Percentiles rank a stretch among this genome's conserved stretches.
Conservation (phyloP, 1,284 basidiomycete genomes). For the Fomitopsis schrenkii region DNA sequence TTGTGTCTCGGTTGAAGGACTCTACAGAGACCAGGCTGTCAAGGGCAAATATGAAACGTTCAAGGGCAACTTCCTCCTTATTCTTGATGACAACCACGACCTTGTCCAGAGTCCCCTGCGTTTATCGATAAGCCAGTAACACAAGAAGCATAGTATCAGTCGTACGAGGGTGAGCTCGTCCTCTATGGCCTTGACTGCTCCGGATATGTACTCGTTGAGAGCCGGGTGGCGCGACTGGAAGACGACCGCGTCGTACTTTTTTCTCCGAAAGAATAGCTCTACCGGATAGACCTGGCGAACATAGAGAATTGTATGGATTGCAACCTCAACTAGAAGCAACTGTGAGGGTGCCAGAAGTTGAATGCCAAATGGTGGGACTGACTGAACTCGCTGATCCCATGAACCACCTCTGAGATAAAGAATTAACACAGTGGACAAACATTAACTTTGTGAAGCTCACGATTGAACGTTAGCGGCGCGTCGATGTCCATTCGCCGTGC, state of each 20-base stretch:
- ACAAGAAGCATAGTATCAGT: conserved; percentile 2
- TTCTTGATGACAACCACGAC: conserved; percentile 79
- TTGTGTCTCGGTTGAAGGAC: conserved; percentile 56
- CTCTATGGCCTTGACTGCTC: conserved; percentile 69
- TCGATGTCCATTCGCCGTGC: conserved; percentile 13
- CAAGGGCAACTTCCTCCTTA: conserved; percentile 68
- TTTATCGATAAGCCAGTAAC: conserved; percentile 4
- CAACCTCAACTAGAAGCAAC: conserved; percentile 78
- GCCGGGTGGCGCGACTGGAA: conserved; percentile 89
- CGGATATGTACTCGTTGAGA: conserved; percentile 84
- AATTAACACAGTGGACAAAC: too few relatives aligned
- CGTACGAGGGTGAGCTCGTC: conserved; percentile 71
- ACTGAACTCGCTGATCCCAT: conserved; percentile 67
- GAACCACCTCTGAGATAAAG: conserved; percentile 45
- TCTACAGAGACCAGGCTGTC: conserved; percentile 70
- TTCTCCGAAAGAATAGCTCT: conserved; percentile 81
- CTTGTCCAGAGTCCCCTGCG: conserved; percentile 68
- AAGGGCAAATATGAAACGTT: conserved; percentile 79
- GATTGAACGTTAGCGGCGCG: conserved; percentile 30
- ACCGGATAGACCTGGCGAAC: conserved; percentile 87
- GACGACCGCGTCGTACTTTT: conserved; percentile 87
- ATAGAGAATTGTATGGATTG: conserved; percentile 89
- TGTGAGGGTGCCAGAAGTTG: background rate
- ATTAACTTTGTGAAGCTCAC: conserved; percentile 16
- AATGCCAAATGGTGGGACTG: background rate